phyloP scores from a whole-genome alignment of 2,329 filamentous ascomycete genomes.

The Microdochium bolleyi region DNA sequence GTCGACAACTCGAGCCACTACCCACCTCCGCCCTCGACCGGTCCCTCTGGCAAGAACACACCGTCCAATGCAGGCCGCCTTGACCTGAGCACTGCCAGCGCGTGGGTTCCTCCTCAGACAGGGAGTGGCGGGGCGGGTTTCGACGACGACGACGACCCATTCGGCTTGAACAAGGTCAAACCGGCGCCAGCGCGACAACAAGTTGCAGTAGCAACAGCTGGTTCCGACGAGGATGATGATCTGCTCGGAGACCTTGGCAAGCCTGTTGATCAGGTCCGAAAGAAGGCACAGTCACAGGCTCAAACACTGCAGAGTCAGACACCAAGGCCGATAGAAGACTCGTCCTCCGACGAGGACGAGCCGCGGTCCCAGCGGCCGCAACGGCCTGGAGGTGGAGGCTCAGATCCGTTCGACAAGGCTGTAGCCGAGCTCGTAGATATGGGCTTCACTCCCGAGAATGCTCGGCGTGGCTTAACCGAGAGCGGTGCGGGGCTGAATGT shows the following conservation, averaged over 20 bases:
- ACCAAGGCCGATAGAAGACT: constrained; percentile 38
- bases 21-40: constrained; percentile 40
- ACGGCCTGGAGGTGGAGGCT: constrained; percentile 9
- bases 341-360: constrained; percentile 39
- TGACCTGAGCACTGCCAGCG: constrained; percentile 44
- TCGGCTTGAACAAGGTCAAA: constrained; percentile 65
- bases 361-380: constrained; percentile 13
- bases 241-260: constrained; percentile 57
- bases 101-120: constrained; percentile 36
- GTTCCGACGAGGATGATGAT: constrained; percentile 50
- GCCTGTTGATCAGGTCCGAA: constrained; percentile 56
- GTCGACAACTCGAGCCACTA: constrained; percentile 61
- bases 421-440: constrained; percentile 89
- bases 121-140: constrained; percentile 27
- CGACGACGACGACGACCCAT: constrained; percentile 79
- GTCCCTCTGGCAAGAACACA: constrained; percentile 30
- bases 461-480: constrained; percentile 70
- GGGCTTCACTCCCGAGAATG: constrained; percentile 81
- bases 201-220: constrained; percentile 3
- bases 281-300: constrained; percentile 33
- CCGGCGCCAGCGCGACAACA: constrained; percentile 23
- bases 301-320: constrained; percentile 30
- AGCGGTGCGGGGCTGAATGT: constrained; percentile 75
- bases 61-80: constrained; percentile 33
- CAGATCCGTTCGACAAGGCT: constrained; percentile 67